These are phyloP conservation scores for Wickerhamomyces mucosus DNA, from an alignment of 805 yeast genomes.

Conservation along the genomic window DNA sequence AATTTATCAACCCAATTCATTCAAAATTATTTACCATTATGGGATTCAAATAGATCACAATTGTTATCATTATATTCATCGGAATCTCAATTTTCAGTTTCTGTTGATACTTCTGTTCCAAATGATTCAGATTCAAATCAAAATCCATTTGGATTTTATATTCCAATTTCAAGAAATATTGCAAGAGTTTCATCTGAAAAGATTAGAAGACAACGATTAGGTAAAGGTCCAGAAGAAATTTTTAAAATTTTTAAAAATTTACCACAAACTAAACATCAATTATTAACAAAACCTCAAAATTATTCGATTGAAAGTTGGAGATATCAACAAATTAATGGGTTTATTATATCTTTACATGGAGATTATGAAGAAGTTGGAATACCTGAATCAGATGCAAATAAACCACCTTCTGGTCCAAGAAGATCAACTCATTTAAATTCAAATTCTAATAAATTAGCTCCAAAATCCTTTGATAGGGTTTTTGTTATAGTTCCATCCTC, in stretches of 20 bases:
- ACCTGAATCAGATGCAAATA: slow-evolving; percentile 33
- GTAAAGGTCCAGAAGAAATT: slow-evolving; percentile 62
- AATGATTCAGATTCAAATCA: slow-evolving; percentile 24
- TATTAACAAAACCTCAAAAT: slow-evolving; percentile 49
- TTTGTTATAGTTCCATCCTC: slow-evolving; percentile 68
- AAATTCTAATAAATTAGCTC: slow-evolving; percentile 30
- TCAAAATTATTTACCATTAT: slow-evolving; percentile 61
- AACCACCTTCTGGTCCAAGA: slow-evolving; percentile 13
- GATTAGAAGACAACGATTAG: slow-evolving; percentile 48
- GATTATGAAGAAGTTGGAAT: slow-evolving; percentile 59
- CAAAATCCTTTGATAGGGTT: slow-evolving; percentile 79
- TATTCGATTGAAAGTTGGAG: slow-evolving; percentile 77
- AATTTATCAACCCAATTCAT: slow-evolving; percentile 68
- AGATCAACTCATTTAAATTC: slow-evolving; percentile 14
- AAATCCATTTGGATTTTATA: slow-evolving; percentile 54
- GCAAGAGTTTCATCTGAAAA: slow-evolving; percentile 46
- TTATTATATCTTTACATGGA: slow-evolving; percentile 77
- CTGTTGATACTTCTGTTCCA: slow-evolving; percentile 68
- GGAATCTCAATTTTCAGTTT: slow-evolving; percentile 77
- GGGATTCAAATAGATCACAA: slow-evolving; percentile 74
- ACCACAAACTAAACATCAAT: slow-evolving; percentile 72
- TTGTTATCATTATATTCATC: slow-evolving; percentile 67
- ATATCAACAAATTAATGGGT: slow-evolving; percentile 62
- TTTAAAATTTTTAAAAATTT: slow-evolving; percentile 48
- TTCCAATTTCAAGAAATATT: slow-evolving; percentile 70